Evolutionary conservation across 805 yeast genomes (phyloP), one percentile per base, ranked within the genome.

Genomic region (Zygosaccharomyces kombuchaensis): DNA sequence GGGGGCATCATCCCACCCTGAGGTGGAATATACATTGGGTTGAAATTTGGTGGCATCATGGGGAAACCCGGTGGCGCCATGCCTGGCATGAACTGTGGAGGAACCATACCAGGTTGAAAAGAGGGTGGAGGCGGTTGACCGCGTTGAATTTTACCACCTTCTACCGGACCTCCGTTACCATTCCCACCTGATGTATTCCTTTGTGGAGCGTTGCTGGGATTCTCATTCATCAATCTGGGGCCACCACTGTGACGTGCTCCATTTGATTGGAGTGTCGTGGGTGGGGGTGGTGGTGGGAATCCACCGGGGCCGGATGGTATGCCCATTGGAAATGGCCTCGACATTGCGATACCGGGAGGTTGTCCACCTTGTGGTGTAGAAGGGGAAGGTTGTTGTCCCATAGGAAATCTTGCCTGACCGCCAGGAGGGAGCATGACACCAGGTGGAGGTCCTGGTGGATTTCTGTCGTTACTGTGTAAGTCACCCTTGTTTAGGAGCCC

Each of bases 31-130:
- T 54, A 51, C 31, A 47, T 45, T 5, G 47, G 53, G 27, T 52
- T 47, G 40, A 56, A 52, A 17, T 57, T 55, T 14, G 60, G 60
- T 23, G 61, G 64, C 47, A 56, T 45, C 9, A 46, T 49, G 22
- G 58, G 54, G 22, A 60, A 54, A 8, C 63, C 64, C 21, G 67
- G 66, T 23, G 67, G 65, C 22, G 59, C 58, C 55, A 55, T 56
- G 36, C 58, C 58, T n/a, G 60, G 61, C 35, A 55, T 53, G 38
- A 55, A 56, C 19, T 46, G 59, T 22, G 48, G 60, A 34, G 49
- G 59, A 43, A 53, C 43, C 49, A 44, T 50, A 5, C 46, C 46
- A 3, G 48, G 52, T 38, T 44, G 53, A 30, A 42, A 25, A 7
- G 47, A 52, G 23, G 48, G 47, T 21, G 47, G 49, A 9, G 34